Evolutionary conservation across 805 yeast species (phyloP).

Genomic region (Hanseniaspora mollemarum): DNA sequence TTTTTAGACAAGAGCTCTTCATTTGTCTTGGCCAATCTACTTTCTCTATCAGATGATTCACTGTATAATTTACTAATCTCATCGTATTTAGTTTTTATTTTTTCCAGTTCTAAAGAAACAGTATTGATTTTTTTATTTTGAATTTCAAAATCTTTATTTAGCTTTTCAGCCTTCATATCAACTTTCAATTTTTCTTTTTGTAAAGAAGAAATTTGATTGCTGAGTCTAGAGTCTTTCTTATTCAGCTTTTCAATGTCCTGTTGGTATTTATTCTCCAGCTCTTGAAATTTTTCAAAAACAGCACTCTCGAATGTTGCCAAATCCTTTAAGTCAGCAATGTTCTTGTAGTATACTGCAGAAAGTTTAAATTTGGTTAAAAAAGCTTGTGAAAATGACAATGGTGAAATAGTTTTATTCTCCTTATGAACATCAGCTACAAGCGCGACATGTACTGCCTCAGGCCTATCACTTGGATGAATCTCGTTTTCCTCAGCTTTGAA

Average conservation of each 20-base stretch:
- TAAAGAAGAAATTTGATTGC: conserved; percentile 54
- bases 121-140: conserved; percentile 23
- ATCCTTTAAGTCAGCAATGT: neutral
- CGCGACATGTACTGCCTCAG: neutral
- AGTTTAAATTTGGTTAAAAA: neutral
- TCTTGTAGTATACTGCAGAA: neutral
- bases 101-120: conserved; percentile 22
- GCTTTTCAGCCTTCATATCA: conserved; percentile 28
- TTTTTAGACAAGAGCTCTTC: conserved; percentile 12
- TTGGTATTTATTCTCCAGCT: conserved; percentile 50
- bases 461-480: neutral
- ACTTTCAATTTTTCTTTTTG: conserved; percentile 36
- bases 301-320: conserved; percentile 16
- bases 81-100: conserved; percentile 19
- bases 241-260: conserved; percentile 69
- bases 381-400: neutral
- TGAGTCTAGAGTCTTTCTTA: conserved; percentile 55
- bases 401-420: neutral
- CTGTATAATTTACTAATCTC: conserved; percentile 20
- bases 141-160: conserved; percentile 18
- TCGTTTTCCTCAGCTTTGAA: neutral
- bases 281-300: conserved; percentile 25
- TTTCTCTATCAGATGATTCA: conserved; percentile 8
- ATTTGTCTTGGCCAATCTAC: conserved; percentile 21
- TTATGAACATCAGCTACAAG: neutral